Evolutionary conservation across 257 asterid genomes (phyloP), one percentile per base, ranked within the genome.

Genomic region (Jacaranda mimosifolia): DNA sequence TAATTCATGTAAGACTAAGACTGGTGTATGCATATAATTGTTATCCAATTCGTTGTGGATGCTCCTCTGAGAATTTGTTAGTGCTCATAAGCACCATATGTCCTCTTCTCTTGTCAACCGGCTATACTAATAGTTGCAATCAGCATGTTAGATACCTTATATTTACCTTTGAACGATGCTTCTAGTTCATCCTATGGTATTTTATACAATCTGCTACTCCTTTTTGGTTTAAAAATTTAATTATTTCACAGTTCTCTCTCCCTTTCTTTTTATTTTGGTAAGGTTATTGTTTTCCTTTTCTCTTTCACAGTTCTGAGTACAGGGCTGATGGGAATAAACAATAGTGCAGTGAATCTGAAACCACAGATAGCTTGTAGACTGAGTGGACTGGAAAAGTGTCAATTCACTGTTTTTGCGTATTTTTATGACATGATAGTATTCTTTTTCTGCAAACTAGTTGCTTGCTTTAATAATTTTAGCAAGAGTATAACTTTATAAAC

Each of bases 191-290:
- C 36, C 5, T 51, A 11, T 19, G 17, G 59, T 60, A 40, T 51
- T 42, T 59, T 63, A 9, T 59, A 42, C 69, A 63, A 26, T 58
- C 49, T 69, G 52, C 26, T 26, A 10, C 39, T 70, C 77, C 56
- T 60, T 74, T 70, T 75, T 18, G 35, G 56, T 55, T 73, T 43
- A 15, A 79, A 51, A 7, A 26, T 76, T 56, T 45, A 64, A 17
- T 26, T n/a, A n/a, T 26, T 13, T 63, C 36, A 39, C 1, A n/a
- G 63, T 52, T 46, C 51, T 38, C 51, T 36, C 32, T 26, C 32
- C 32, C 32, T 26, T 2, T 26, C 32, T 26, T 2, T 26, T 36
- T 64, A 9, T 62, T 43, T 40, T 35, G 35, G 68, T 39, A 35
- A 36, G 73, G 14, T 57, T 32, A n/a, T 48, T 9, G 1, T 56